Conservation (phyloP, 352 stramenopile genomes). For the Pythium myriotylum region DNA sequence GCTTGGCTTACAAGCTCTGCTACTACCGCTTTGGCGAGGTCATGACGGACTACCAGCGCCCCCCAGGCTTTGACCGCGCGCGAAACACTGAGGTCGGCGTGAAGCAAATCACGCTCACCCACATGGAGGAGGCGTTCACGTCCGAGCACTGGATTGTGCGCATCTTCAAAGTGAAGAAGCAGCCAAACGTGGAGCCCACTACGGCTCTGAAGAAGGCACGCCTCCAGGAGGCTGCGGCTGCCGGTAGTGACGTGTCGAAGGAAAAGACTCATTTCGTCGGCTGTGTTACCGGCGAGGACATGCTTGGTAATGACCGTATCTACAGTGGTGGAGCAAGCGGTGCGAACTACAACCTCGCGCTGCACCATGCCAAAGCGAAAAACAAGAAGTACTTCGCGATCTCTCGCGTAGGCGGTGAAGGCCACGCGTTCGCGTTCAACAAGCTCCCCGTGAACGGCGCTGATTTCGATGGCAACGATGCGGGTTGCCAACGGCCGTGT, state of each 20-base stretch:
- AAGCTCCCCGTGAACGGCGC: slow-evolving; percentile 66
- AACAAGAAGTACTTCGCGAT: slow-evolving; percentile 89
- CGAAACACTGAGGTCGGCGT: slow-evolving; percentile 88
- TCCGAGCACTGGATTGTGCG: slow-evolving; percentile 96
- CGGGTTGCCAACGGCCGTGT: slow-evolving; percentile 78
- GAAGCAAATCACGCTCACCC: slow-evolving; percentile 90
- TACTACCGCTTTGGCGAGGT: slow-evolving; percentile 93
- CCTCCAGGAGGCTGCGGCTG: slow-evolving; percentile 47
- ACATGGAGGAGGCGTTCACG: slow-evolving; percentile 94
- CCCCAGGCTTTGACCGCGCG: slow-evolving; percentile 84
- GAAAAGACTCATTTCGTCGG: slow-evolving; percentile 85
- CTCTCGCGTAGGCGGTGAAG: slow-evolving; percentile 73
- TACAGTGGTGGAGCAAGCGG: slow-evolving; percentile 88
- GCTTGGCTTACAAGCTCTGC: slow-evolving; percentile 93
- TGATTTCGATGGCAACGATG: slow-evolving; percentile 79
- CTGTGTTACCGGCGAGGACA: slow-evolving; percentile 81
- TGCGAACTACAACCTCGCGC: slow-evolving; percentile 90
- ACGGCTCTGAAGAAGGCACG: slow-evolving; percentile 67
- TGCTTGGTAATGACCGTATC: slow-evolving; percentile 83
- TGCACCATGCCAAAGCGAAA: slow-evolving; percentile 82
- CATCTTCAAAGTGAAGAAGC: slow-evolving; percentile 95
- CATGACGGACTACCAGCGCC: slow-evolving; percentile 81
- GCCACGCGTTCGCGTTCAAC: slow-evolving; percentile 91
- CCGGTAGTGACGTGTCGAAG: slow-evolving; percentile 59
- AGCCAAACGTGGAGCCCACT: slow-evolving; percentile 77